Percentiles rank a stretch among this genome's conserved stretches.
phyloP scores from a whole-genome alignment of 345 rosid genomes.

The Moricandia moricandioides region DNA sequence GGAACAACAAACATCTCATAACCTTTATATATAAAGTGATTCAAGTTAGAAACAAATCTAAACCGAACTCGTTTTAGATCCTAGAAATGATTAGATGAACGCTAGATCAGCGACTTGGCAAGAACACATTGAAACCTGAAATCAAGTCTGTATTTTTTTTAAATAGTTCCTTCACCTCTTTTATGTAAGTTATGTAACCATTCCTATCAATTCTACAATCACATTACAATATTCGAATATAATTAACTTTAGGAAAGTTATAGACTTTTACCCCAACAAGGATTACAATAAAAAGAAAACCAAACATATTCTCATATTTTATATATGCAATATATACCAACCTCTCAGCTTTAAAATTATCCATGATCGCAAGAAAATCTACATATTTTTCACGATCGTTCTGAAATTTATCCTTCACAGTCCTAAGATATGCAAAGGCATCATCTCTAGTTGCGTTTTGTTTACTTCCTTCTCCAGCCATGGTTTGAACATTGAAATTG shows the following conservation, averaged over 20 bases:
- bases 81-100: neutral
- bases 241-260: too few relatives aligned
- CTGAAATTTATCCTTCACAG: neutral
- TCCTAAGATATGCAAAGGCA: neutral
- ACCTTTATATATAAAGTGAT: neutral
- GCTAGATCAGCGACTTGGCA: neutral
- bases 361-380: neutral
- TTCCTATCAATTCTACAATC: neutral
- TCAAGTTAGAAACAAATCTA: too few relatives aligned
- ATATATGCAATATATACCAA: neutral
- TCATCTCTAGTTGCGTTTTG: neutral
- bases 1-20: conserved; percentile 2
- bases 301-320: neutral
- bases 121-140: conserved; percentile 12
- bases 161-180: neutral
- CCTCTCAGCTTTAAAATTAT: neutral
- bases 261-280: too few relatives aligned
- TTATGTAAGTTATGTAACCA: neutral
- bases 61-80: neutral
- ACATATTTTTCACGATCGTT: neutral
- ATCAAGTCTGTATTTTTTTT: neutral
- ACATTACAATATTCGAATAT: neutral
- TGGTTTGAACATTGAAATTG: neutral
- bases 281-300: neutral
- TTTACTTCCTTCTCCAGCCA: conserved; percentile 9